Percentiles rank a stretch among this genome's conserved stretches.
Conservation (phyloP, 495 filamentous ascomycete genomes). For the Lasiosphaeria hispida region DNA sequence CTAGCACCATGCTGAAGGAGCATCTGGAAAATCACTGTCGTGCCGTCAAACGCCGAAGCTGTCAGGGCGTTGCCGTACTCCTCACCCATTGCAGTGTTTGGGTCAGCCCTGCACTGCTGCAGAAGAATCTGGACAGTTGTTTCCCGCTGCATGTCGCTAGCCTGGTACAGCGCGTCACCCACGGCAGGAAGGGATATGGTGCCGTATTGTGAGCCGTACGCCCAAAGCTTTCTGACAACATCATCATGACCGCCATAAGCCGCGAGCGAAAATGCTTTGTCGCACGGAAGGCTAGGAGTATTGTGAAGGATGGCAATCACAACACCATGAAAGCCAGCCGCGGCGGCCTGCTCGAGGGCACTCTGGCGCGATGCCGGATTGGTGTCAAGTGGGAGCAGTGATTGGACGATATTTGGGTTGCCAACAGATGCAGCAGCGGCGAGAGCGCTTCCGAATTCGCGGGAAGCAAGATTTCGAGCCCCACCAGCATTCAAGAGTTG, state of each 20-base stretch:
- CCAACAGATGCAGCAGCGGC: conserved; percentile 14
- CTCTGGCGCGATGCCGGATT: conserved; percentile 10
- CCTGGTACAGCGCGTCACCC: conserved; percentile 10
- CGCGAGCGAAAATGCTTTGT: conserved; percentile 7
- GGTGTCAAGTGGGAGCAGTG: conserved; percentile 5
- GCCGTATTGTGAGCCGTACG: conserved; percentile 4
- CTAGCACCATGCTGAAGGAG: conserved; percentile 10
- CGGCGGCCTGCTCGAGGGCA: conserved; percentile 9
- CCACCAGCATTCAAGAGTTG: conserved; percentile 10
- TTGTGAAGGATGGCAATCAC: conserved; percentile 9
- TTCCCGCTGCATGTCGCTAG: conserved; percentile 13
- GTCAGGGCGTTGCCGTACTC: conserved; percentile 19
- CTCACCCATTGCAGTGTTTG: conserved; percentile 7
- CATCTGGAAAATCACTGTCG: conserved; percentile 8
- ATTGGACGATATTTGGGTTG: conserved; percentile 8
- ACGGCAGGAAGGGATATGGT: conserved; percentile 6
- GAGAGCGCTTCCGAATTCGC: conserved; percentile 8
- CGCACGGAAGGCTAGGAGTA: conserved; percentile 11
- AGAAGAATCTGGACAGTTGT: conserved; percentile 8
- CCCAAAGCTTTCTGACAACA: conserved; percentile 5
- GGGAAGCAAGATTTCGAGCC: not conserved
- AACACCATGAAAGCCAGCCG: conserved; percentile 8
- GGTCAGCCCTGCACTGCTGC: conserved; percentile 8
- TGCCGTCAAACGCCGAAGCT: conserved; percentile 14
- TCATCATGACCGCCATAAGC: conserved; percentile 8